A percentile compares a stretch with the other conserved stretches of the same genome.
Evolutionary conservation across 176 grass and related monocot species (phyloP).

Genomic region (Rhynchospora pubera): DNA sequence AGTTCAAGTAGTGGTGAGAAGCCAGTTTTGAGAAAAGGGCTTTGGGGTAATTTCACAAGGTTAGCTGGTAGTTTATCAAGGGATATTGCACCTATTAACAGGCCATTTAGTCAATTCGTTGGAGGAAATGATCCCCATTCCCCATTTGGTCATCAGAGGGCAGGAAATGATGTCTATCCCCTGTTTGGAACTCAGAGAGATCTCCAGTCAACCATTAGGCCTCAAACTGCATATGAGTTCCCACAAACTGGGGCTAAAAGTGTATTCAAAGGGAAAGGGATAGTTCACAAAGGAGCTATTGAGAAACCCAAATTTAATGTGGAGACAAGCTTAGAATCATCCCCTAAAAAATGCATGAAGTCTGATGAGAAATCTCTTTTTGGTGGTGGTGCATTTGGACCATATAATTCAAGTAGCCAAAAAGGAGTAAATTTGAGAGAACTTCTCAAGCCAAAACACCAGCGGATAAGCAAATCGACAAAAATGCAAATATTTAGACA

Average conservation of each 20-base stretch:
- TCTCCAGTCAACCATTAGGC: slow-evolving; percentile 7
- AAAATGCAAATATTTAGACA: slow-evolving; percentile 90
- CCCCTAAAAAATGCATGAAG: slow-evolving; percentile 26
- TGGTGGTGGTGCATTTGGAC: slow-evolving; percentile 1
- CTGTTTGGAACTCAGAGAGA: slow-evolving; percentile 32
- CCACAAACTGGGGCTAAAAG: slow-evolving; percentile 36
- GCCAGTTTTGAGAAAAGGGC: slow-evolving; percentile 40
- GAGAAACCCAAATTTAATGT: slow-evolving; percentile 33
- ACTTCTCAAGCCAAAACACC: slow-evolving; percentile 42
- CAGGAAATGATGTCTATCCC: slow-evolving; percentile 27
- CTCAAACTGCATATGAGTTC: slow-evolving; percentile 23
- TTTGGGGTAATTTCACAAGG: slow-evolving; percentile 75
- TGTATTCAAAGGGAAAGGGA: slow-evolving; percentile 74
- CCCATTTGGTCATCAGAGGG: slow-evolving; percentile 27
- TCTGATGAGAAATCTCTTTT: slow-evolving; percentile 23
- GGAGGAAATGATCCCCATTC: slow-evolving; percentile 23
- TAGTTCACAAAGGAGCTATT: slow-evolving; percentile 28
- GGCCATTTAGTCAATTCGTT: background rate
- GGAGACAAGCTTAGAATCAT: slow-evolving; percentile 37
- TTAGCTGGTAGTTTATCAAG: slow-evolving; percentile 38
- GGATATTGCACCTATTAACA: slow-evolving; percentile 13
- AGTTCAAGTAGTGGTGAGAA: slow-evolving; percentile 51
- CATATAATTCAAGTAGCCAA: background rate
- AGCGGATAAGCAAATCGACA: slow-evolving; percentile 52
- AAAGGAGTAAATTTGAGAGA: slow-evolving; percentile 64